A percentile compares a stretch with the other conserved stretches of the same genome.
Conservation (phyloP, 108 stramenopile genomes). For the Stephanodiscus triporus region DNA sequence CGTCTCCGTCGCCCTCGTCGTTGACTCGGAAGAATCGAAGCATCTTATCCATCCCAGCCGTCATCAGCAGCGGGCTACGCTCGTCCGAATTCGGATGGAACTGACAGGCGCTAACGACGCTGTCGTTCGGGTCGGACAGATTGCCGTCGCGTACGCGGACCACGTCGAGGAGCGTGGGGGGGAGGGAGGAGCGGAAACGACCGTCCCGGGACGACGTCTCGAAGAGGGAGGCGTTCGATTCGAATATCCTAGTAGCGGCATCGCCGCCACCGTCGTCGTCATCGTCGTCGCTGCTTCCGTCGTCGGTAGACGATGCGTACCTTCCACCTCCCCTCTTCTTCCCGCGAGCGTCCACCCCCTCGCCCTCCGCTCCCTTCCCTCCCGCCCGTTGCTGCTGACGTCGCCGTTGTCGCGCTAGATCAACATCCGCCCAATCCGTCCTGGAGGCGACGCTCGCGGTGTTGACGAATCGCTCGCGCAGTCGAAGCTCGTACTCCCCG, state of each 20-base stretch:
- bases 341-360: background rate
- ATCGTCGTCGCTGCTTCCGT: slow-evolving; percentile 49
- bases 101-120: slow-evolving; percentile 72
- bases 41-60: slow-evolving; percentile 90
- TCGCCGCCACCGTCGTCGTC: slow-evolving; percentile 34
- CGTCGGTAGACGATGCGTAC: slow-evolving; percentile 24
- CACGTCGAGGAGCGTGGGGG: slow-evolving; percentile 65
- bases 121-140: slow-evolving; percentile 70
- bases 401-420: slow-evolving; percentile 2
- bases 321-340: slow-evolving; percentile 24
- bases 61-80: slow-evolving; percentile 66
- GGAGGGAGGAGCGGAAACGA: slow-evolving; percentile 38
- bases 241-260: slow-evolving; percentile 31
- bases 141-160: slow-evolving; percentile 89
- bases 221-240: slow-evolving; percentile 47
- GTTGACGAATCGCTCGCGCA: slow-evolving; percentile 70
- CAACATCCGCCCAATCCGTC: slow-evolving; percentile 76
- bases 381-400: background rate
- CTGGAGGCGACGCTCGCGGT: slow-evolving; percentile 62
- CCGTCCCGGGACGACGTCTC: slow-evolving; percentile 22
- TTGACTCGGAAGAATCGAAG: slow-evolving; percentile 91
- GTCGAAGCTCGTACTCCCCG: slow-evolving; percentile 66
- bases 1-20: slow-evolving; percentile 60
- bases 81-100: slow-evolving; percentile 87
- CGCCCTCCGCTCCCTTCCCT: slow-evolving; percentile 24